Conservation (phyloP, 2,329 filamentous ascomycete species). For the Fusarium multiceps region DNA sequence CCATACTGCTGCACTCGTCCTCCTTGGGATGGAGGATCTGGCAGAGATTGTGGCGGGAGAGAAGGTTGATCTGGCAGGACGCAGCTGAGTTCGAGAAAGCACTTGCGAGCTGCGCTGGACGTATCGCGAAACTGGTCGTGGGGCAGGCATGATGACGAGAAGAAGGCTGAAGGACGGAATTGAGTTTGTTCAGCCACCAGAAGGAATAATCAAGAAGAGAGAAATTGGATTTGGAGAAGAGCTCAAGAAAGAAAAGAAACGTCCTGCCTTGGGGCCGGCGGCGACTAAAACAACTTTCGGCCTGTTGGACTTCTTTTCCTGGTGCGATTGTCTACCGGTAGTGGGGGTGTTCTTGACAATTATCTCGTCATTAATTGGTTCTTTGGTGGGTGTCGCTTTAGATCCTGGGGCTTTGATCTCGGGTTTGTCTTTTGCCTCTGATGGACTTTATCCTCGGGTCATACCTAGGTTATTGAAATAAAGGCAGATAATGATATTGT, state of each 20-base stretch:
- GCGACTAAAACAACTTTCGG: slow-evolving; percentile 38
- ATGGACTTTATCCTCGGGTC: slow-evolving; percentile 6
- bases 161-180: slow-evolving; percentile 2
- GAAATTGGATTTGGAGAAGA: neutral
- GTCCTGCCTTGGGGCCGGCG: slow-evolving; percentile 14
- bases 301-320: slow-evolving; percentile 20
- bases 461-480: neutral
- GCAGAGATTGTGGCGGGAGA: slow-evolving; percentile 39
- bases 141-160: slow-evolving; percentile 49
- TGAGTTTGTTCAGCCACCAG: slow-evolving; percentile 44
- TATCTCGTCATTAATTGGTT: slow-evolving; percentile 41
- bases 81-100: slow-evolving; percentile 47
- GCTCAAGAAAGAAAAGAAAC: slow-evolving; percentile 13
- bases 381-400: slow-evolving; percentile 17
- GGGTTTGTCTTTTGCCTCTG: neutral
- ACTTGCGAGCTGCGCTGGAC: slow-evolving; percentile 53
- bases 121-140: slow-evolving; percentile 54
- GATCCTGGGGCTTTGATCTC: slow-evolving; percentile 6
- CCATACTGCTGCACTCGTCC: slow-evolving; percentile 30
- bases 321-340: slow-evolving; percentile 18
- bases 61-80: slow-evolving; percentile 41
- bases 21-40: slow-evolving; percentile 22
- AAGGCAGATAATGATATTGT: neutral
- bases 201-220: neutral
- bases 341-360: slow-evolving; percentile 39